phyloP scores from a whole-genome alignment of 2,329 filamentous ascomycete species.

The Aschersonia sp. region DNA sequence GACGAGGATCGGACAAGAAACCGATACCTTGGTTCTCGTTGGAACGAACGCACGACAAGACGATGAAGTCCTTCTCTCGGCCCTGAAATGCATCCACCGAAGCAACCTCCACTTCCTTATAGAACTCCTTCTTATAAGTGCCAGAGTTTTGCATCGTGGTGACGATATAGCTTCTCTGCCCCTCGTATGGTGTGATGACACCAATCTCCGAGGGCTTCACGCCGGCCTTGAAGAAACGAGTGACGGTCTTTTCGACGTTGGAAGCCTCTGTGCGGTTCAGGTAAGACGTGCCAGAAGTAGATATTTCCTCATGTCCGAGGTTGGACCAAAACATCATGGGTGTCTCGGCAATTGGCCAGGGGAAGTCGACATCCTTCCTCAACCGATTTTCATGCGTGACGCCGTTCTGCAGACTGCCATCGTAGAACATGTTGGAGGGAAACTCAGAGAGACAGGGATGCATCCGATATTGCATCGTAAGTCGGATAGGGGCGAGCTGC shows the following conservation, averaged over 20 bases:
- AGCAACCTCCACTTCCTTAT: conserved; percentile 97
- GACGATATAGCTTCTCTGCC: conserved; percentile 94
- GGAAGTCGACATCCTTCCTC: conserved; percentile 89
- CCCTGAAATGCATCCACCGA: conserved; percentile 98
- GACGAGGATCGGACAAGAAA: conserved; percentile 93
- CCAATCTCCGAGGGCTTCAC: conserved; percentile 90
- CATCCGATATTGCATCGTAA: conserved; percentile 98
- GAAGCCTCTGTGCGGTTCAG: conserved; percentile 94
- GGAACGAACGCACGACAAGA: conserved; percentile 91
- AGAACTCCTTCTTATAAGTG: conserved; percentile 94
- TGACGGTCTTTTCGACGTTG: conserved; percentile 97
- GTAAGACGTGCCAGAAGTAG: conserved; percentile 92
- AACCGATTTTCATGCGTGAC: conserved; percentile 81
- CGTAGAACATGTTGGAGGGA: conserved; percentile 99
- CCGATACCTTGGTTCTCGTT: conserved; percentile 99
- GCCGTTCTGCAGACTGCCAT: conserved; percentile 91
- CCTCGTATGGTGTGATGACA: conserved; percentile 97
- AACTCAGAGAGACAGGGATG: conserved; percentile 95
- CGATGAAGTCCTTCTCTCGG: conserved; percentile 97
- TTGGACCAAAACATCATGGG: conserved; percentile 99
- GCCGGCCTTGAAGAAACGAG: conserved; percentile 95
- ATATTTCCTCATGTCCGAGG: conserved; percentile 93
- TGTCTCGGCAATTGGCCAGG: conserved; percentile 84
- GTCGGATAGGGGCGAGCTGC: conserved; percentile 76
- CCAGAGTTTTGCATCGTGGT: conserved; percentile 98